Evolutionary conservation across 202 grass and related monocot species (phyloP), one percentile per base, ranked within the genome.

Genomic region (Saccharum hybrid): DNA sequence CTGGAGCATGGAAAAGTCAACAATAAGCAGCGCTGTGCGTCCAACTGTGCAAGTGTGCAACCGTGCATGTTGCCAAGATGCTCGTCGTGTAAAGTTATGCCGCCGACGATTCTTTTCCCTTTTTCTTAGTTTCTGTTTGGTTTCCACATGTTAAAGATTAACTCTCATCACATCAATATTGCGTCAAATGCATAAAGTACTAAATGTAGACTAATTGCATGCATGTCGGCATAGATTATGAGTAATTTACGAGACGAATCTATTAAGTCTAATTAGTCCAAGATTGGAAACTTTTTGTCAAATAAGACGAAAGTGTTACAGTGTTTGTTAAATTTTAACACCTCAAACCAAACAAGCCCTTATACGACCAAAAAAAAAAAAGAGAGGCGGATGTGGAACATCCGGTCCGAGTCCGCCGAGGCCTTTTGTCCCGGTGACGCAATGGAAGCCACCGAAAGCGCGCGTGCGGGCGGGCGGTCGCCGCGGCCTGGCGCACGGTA

Each of bases 371-470:
- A 15, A 8, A 33, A 22, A 63, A 18, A 22, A 63, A 18, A 5
- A 12, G n/a, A 21, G n/a, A 15, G 7, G 22, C 28, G 28, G 28
- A 28, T 28, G 28, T 33, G 22, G 21, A 83, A 67, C 62, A 41
- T 83, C 46, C 62, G 63, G 11, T 23, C 15, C 49, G 18, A 36
- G 15, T 54, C 82, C 46, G 7, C 39, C 16, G 16, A 21, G n/a
- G 21, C 23, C 45, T 64, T 79, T 54, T 6, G 36, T 70, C 23
- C 16, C 7, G 15, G 72, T 22, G 72, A 71, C 66, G 33, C 23
- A 86, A 68, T 74, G 61, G 23, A 81, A 60, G 63, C 21, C 37
- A 48, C 71, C 78, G 49, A 40, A 82, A 81, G 1, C n/a, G 26
- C 26, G 78, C 23, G 78, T 19, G 78, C 51, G 51, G 1, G 10